Base-by-base conservation (phyloP, 305 asterid genomes). In the Nicotiana rustica region DNA sequence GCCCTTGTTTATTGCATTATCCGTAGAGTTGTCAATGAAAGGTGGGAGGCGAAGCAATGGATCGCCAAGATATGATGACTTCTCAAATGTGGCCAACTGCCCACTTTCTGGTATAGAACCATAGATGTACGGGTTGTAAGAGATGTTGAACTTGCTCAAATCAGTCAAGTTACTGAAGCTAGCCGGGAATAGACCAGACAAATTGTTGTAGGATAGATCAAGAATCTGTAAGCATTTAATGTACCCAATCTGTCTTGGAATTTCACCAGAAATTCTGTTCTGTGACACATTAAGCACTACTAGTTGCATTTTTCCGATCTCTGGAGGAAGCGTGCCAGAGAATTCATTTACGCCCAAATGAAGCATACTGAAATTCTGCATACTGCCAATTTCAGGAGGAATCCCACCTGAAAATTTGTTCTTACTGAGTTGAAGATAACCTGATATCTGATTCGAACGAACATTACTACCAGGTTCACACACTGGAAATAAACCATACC, bases 281-380 rank as follows among this genome's bases (percentile, higher is more conserved):
- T 25, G 67, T 0, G 98, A 86, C 21, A 93, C 62, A 83, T 95
- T 97, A 31, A 95, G 91, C 17, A 92, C 97, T 2, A 91, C 89
- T 4, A 97, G 82, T 18, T 95, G 95, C 94, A 95, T 79, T 78
- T 14, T 4, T 10, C 85, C 95, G 0, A 97, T 82, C 55, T 83
- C 91, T 0, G 90, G 55, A 69, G 99, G 98, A 68, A 96, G 88
- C 52, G 81, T 82, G 2, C 99, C 99, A 10, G 19, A 7, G 25
- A 96, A 92, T 10, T 29, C 86, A 82, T 96, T 96, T 62, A 83
- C 35, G 6, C 99, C 98, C 69, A 95, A 84, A 56, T 96, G 99
- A 85, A 96, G 55, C 99, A 97, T 87, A 62, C 99, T 93, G 87
- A 95, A 93, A 82, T 88, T 93, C 84, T 79, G 62, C 99, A 95